Evolutionary conservation across 495 filamentous ascomycete genomes (phyloP).

Genomic region (Bacidia gigantensis): DNA sequence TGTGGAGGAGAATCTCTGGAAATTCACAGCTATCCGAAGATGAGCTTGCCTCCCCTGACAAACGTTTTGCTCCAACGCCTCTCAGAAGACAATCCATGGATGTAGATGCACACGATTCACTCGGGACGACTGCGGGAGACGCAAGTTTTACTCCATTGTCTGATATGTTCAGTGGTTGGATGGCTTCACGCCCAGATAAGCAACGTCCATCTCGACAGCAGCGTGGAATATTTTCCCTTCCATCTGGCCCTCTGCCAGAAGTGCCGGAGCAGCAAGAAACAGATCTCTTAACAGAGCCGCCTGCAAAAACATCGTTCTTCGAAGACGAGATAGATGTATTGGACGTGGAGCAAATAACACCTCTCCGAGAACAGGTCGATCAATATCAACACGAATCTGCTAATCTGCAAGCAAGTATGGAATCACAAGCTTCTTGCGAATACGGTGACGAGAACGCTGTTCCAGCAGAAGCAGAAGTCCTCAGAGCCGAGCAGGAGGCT

Average conservation of each 20-base stretch:
- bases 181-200: conserved; percentile 37
- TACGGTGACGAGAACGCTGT: conserved; percentile 49
- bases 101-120: conserved; percentile 21
- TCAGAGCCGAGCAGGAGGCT: conserved; percentile 16
- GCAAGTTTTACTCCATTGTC: conserved; percentile 43
- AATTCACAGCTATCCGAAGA: conserved; percentile 41
- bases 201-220: conserved; percentile 22
- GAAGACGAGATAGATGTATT: conserved; percentile 43
- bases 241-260: conserved; percentile 6
- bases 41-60: conserved; percentile 31
- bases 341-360: conserved; percentile 22
- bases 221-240: conserved; percentile 32
- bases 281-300: conserved; percentile 11
- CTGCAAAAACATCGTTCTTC: conserved; percentile 35
- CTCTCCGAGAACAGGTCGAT: conserved; percentile 15
- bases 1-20: conserved; percentile 18
- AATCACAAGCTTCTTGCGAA: conserved; percentile 45
- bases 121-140: conserved; percentile 7
- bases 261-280: neutral
- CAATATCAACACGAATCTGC: conserved; percentile 22
- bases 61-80: conserved; percentile 15
- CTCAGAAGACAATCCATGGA: conserved; percentile 22
- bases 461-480: conserved; percentile 37
- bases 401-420: conserved; percentile 10
- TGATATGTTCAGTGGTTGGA: conserved; percentile 45